Base-by-base conservation (phyloP, 805 yeast species). In the Millerago galiae region DNA sequence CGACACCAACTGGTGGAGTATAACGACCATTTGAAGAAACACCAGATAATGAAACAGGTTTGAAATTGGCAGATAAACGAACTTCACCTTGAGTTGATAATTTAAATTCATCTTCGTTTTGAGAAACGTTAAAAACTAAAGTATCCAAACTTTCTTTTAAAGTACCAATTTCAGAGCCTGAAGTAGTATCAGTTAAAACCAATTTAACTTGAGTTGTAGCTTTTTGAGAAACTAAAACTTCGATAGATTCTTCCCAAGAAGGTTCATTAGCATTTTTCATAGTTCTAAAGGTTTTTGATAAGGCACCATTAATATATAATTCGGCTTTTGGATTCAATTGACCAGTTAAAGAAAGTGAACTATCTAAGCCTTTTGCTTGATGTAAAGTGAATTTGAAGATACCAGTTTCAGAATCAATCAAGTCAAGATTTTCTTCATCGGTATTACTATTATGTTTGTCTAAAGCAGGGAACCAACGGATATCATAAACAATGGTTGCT, bases 221-320 rank as follows among this genome's bases (percentile, higher is more conserved):
- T 58, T 81, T 85, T 25, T 82, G 72, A 6, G 79, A 72, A 30
- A 85, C 64, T 50, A 85, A 68, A 5, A 75, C 57, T 61, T 85
- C 95, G 43, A 78, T 61, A 25, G 71, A 59, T 53, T 79, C 78
- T 45, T 77, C 79, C 79, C 84, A 85, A 11, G 79, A 65, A 14
- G 95, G 95, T 54, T 80, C 87, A 53, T 83, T 85, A 8, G 79
- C 71, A 55, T 77, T 73, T 54, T 77, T 79, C 57, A 83, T 67
- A 27, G 74, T 72, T 67, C 93, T 77, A 42, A 79, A 75, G 6
- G 64, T 65, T 52, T 74, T 72, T n/a, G 72, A 68, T 41, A 76
- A 62, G 48, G 78, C 72, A 32, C 72, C 73, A 58, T 82, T 77
- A 39, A 83, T 59, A 51, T 64, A 77, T 16, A 85, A 59, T 53